phyloP scores from a whole-genome alignment of 257 asterid genomes.

The Datura wrightii region DNA sequence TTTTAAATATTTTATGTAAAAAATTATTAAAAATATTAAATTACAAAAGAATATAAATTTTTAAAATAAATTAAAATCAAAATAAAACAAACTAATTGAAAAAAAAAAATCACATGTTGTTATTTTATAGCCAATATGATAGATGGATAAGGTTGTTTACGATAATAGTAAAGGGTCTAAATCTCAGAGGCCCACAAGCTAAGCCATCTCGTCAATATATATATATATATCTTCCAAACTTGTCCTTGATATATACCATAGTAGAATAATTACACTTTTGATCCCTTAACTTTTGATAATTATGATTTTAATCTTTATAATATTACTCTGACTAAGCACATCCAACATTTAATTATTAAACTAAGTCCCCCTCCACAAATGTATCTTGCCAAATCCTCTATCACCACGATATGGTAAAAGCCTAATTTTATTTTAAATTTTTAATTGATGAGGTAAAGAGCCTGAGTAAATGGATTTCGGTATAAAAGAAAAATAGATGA shows the following conservation, averaged over 20 bases:
- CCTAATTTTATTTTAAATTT: too few species aligned
- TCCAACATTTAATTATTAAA: neutral
- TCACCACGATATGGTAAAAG: too few species aligned
- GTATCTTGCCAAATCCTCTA: too few species aligned
- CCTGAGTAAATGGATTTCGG: too few species aligned
- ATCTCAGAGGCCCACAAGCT: neutral
- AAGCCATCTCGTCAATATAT: neutral
- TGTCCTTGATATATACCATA: neutral
- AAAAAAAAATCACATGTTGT: too few species aligned
- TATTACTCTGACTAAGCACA: neutral
- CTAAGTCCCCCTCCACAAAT: too few species aligned
- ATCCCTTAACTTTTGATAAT: neutral
- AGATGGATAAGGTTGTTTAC: conserved; percentile 6
- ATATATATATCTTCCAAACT: neutral
- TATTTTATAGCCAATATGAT: neutral
- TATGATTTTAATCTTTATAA: neutral
- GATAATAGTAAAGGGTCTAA: neutral
- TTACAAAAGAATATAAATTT: too few species aligned
- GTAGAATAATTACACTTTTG: neutral
- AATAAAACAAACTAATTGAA: too few species aligned
- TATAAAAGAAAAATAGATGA: neutral
- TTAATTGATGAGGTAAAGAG: too few species aligned
- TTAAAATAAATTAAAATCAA: too few species aligned
- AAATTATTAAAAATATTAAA: too few species aligned
- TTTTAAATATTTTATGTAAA: too few species aligned